Base-by-base conservation (phyloP, 805 yeast genomes). In the Wickerhamiella allomyrinae region DNA sequence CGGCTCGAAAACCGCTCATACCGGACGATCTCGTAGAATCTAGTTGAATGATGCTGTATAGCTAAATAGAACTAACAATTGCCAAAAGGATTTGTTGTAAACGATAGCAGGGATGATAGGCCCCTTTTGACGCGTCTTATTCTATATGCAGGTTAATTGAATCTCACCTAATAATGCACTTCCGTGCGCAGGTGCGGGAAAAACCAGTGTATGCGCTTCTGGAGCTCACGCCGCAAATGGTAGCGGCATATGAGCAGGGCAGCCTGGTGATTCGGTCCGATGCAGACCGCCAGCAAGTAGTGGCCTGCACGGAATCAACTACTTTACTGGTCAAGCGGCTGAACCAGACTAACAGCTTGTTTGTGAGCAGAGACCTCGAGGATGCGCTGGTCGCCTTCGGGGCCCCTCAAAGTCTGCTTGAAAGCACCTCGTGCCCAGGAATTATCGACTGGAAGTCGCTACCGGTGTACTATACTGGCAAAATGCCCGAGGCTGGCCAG, bases 301-400 rank as follows among this genome's bases (percentile, higher is more conserved):
- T 17, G 10, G 44, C 49, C 10, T 52, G 56, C 42, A 51, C 56
- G 1, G 20, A 29, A 3, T 20, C 40, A 20, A 14, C 43, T 10
- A 52, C 56, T 7, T 49, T 46, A 25, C 8, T 37, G 9, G 24
- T 53, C 22, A 46, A 50, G 4, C 34, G 40, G 5, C 41, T 49
- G 24, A 83, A 84, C 55, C 96, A 89, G 58, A 81, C 95, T 7
- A 86, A 89, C 57, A 72, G 89, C 4, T 77, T 82, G n/a, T 57
- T 85, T 49, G 46, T 86, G 19, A 55, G 74, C 56, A 57, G 57
- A 10, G 43, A 52, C 8, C 23, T 19, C 1, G 41, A 22, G 8
- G 35, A 23, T 14, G 41, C 20, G n/a, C 29, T 55, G 7, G 20
- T 33, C 10, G 56, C 52, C 5, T 51, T 50, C 45, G 57, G 55